Evolutionary conservation across 1,284 basidiomycete genomes (phyloP).

Genomic region (Vanrija humicola): DNA sequence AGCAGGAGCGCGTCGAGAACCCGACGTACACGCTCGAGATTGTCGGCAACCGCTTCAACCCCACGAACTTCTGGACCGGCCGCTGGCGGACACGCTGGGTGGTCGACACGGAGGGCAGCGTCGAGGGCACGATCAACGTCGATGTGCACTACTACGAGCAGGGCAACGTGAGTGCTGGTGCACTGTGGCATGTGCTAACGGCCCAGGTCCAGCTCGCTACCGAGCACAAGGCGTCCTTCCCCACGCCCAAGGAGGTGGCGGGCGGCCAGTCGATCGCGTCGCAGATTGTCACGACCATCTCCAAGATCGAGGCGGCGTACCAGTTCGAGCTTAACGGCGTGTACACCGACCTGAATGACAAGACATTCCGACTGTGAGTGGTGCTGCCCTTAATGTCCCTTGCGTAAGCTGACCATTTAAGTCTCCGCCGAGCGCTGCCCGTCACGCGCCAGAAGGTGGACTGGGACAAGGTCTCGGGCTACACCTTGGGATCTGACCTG

Average conservation of each 20-base stretch:
- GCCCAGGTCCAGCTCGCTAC: constrained; percentile 79
- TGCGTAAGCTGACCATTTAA: constrained; percentile 23
- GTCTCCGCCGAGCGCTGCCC: constrained; percentile 78
- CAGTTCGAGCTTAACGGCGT: constrained; percentile 72
- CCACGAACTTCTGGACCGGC: constrained; percentile 87
- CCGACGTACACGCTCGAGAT: constrained; percentile 68
- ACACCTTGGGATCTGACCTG: constrained; percentile 79
- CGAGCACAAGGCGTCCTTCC: constrained; percentile 62
- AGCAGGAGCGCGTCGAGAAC: constrained; percentile 33
- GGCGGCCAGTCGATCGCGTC: constrained; percentile 56
- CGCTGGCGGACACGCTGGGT: constrained; percentile 68
- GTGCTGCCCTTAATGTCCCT: neutral
- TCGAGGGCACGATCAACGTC: constrained; percentile 62
- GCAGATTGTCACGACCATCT: constrained; percentile 65
- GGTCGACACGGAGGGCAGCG: constrained; percentile 44
- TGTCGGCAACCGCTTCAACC: constrained; percentile 90
- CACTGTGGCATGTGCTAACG: neutral
- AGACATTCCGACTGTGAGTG: constrained; percentile 68
- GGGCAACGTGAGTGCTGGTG: constrained; percentile 64
- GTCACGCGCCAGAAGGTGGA: constrained; percentile 89
- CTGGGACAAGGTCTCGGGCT: constrained; percentile 85
- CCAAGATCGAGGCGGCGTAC: constrained; percentile 75
- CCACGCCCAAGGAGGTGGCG: constrained; percentile 59
- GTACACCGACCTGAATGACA: constrained; percentile 81
- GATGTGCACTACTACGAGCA: constrained; percentile 96